Base-by-base conservation (phyloP, 441 rosid genomes). In the Oxalis stricta region DNA sequence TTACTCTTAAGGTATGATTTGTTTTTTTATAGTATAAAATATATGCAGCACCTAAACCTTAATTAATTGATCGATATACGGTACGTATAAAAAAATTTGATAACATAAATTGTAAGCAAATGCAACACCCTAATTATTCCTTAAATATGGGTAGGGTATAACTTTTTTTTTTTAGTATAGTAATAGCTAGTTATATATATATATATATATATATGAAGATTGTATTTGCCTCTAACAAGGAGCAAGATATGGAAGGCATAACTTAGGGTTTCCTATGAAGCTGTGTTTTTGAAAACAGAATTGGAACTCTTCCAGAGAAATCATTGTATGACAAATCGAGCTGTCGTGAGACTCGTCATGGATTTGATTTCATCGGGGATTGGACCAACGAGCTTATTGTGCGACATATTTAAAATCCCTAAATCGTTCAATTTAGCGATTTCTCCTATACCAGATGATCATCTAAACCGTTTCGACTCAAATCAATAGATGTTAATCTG, bases 321-420 rank as follows among this genome's bases (percentile, higher is more conserved):
- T 80, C 68, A 57, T 87, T 83, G 63, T 57, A 56, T 5, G 92
- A 71, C 59, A 87, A 71, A 56, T 87, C 94, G 2, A 87, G 84
- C 10, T n/a, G 67, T 68, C 2, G 88, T 78, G 35, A 87, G 82
- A 16, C 94, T 81, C 1, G 60, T 65, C 86, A 83, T 87, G 64
- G 31, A 52, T 9, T 70, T 59, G 30, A 87, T 71, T 43, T 80
- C 88, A 18, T n/a, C 50, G 0, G 93, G 89, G 17, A 88, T 70
- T 45, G 63, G 54, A 2, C 97, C 97, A 3, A 75, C 73, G n/a
- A 87, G 59, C 15, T 65, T 68, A 56, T 87, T 87, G 1, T 68
- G 58, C 14, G 94, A 84, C 29, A 77, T 40, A 55, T 87, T 78
- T 7, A 87, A 66, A 33, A 68, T 66, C 53, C 84, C 68, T 2